Percentiles rank a stretch among this genome's conserved stretches.
phyloP scores from a whole-genome alignment of 805 yeast genomes.

The Monosporozyma yasuniensis region DNA sequence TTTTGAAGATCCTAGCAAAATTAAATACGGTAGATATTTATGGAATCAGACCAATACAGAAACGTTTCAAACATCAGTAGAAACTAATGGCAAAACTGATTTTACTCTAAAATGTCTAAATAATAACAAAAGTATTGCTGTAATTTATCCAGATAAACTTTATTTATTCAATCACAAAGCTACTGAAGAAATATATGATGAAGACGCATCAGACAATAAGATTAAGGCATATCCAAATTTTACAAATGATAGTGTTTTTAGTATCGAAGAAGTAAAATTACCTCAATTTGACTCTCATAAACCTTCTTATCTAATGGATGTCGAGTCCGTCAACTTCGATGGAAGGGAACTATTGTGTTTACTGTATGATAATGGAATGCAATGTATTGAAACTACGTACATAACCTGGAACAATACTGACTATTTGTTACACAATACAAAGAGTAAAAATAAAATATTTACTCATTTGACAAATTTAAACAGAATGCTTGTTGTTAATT shows the following conservation, averaged over 20 bases:
- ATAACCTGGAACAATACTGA: conserved; percentile 16
- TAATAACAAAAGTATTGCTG: not conserved
- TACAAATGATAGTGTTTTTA: not conserved
- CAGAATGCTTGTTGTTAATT: conserved; percentile 20
- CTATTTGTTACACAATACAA: conserved; percentile 19
- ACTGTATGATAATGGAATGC: conserved; percentile 17
- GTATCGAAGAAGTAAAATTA: not conserved
- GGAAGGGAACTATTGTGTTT: conserved; percentile 9
- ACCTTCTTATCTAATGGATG: not conserved
- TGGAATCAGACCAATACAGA: not conserved
- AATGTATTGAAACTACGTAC: conserved; percentile 15
- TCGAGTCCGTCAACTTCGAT: not conserved
- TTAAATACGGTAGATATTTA: no score
- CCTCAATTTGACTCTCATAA: not conserved
- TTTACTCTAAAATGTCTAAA: not conserved
- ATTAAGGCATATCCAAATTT: not conserved
- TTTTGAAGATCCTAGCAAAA: not conserved
- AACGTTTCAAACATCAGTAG: not conserved
- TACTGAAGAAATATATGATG: not conserved
- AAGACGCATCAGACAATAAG: not conserved
- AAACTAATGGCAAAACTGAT: not conserved
- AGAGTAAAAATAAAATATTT: conserved; percentile 17
- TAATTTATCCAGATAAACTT: not conserved
- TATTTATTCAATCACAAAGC: not conserved
- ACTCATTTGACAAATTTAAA: conserved; percentile 16